Evolutionary conservation across 1,284 basidiomycete species (phyloP).

Genomic region (Taiwanofungus camphoratus): DNA sequence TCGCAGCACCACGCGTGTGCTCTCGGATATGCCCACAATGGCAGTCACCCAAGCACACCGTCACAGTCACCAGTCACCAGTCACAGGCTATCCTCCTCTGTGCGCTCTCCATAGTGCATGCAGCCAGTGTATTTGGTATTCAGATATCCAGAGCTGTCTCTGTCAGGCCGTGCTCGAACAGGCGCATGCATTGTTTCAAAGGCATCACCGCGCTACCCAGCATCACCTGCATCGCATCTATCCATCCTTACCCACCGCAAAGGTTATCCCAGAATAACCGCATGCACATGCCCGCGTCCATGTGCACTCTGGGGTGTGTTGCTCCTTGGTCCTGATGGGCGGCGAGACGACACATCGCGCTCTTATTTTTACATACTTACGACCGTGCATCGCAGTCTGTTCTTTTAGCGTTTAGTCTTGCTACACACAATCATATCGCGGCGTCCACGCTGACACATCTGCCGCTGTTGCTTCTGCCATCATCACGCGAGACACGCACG

Average conservation of each 20-base stretch:
- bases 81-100: neutral
- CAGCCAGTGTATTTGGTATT: too few species aligned
- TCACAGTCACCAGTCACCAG: constrained; percentile 1
- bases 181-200: constrained; percentile 10
- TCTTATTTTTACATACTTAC: constrained; percentile 1
- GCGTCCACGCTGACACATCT: too few species aligned
- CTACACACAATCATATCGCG: too few species aligned
- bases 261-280: constrained; percentile 1
- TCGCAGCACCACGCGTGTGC: constrained; percentile 22
- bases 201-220: constrained; percentile 11
- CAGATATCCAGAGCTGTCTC: too few species aligned
- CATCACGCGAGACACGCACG: too few species aligned
- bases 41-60: constrained; percentile 7
- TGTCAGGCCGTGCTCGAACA: too few species aligned
- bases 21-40: constrained; percentile 10
- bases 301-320: constrained; percentile 16
- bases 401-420: too few species aligned
- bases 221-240: constrained; percentile 18
- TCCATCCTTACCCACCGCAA: constrained; percentile 14
- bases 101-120: neutral
- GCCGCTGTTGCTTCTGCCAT: too few species aligned
- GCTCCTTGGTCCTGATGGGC: too few species aligned
- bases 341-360: too few species aligned
- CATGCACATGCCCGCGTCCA: constrained; percentile 19
- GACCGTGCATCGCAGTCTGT: too few species aligned